These are phyloP conservation scores for Musa troglodytarum DNA, from an alignment of 176 grass and related monocot species.

Conservation along the genomic window DNA sequence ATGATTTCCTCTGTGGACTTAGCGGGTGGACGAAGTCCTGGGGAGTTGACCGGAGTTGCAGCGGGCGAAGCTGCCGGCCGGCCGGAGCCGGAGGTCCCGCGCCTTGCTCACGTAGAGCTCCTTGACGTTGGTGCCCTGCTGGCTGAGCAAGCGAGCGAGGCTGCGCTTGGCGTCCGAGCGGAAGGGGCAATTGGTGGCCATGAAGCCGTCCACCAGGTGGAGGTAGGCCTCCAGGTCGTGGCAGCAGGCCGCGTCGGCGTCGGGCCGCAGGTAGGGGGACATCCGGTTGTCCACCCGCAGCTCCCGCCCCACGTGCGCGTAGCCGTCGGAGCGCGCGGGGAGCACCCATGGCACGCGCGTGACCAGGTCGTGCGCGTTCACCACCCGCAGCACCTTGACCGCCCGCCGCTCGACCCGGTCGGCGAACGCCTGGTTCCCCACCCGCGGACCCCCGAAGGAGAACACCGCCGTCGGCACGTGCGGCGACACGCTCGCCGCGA, in stretches of 20 bases:
- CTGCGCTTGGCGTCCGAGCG: conserved; percentile 45
- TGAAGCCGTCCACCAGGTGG: conserved; percentile 60
- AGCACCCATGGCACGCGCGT: conserved; percentile 31
- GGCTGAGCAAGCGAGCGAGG: conserved; percentile 30
- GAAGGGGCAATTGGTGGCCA: conserved; percentile 37
- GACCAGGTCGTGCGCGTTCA: conserved; percentile 57
- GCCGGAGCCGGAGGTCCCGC: conserved; percentile 29
- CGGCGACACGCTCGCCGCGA: conserved; percentile 13
- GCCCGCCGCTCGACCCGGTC: conserved; percentile 31
- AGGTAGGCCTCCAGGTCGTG: conserved; percentile 63
- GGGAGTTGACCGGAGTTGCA: too few relatives aligned
- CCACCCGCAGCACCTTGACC: conserved; percentile 49
- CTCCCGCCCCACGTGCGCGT: conserved; percentile 43
- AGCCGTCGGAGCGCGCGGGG: conserved; percentile 3
- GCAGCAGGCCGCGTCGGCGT: conserved; percentile 53
- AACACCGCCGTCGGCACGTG: conserved; percentile 32
- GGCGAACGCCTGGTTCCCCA: conserved; percentile 39
- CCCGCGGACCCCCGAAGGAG: conserved; percentile 50
- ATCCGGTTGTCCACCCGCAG: conserved; percentile 49
- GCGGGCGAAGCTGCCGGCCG: background rate
- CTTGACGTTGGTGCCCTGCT: conserved; percentile 55
- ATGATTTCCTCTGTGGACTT: too few relatives aligned
- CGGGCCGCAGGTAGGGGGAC: conserved; percentile 48
- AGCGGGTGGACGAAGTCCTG: too few relatives aligned
- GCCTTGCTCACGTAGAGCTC: conserved; percentile 59